phyloP scores from a whole-genome alignment of 2,329 filamentous ascomycete genomes.

The Rosellinia necatrix region DNA sequence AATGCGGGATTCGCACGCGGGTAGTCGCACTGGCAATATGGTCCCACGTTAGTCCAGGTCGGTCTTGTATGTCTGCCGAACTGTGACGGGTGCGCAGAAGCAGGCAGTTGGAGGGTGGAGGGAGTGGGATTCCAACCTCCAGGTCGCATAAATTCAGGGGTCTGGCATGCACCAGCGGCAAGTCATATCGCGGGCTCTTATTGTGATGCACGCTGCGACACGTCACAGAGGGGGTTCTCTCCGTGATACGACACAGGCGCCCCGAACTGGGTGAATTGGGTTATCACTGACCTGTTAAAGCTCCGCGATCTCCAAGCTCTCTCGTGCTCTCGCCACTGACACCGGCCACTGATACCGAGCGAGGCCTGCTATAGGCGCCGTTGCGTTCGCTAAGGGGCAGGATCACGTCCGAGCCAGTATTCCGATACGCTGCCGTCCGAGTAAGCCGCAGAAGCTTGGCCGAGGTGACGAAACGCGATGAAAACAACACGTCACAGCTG shows the following conservation, averaged over 20 bases:
- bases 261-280: slow-evolving; percentile 14
- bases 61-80: slow-evolving; percentile 9
- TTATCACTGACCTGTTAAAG: slow-evolving; percentile 37
- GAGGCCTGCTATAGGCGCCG: slow-evolving; percentile 21
- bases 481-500: background rate
- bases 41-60: slow-evolving; percentile 24
- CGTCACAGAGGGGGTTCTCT: slow-evolving; percentile 39
- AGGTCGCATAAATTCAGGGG: slow-evolving; percentile 31
- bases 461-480: slow-evolving; percentile 9
- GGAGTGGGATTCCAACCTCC: background rate
- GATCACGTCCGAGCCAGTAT: background rate
- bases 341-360: slow-evolving; percentile 13
- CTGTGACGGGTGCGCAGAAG: slow-evolving; percentile 6
- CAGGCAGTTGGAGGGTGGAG: slow-evolving; percentile 15
- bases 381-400: slow-evolving; percentile 14
- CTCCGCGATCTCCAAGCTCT: slow-evolving; percentile 25
- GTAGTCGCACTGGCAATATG: slow-evolving; percentile 18
- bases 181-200: slow-evolving; percentile 21
- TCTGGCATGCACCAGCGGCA: slow-evolving; percentile 3
- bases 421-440: background rate
- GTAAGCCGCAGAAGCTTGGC: slow-evolving; percentile 3
- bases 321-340: background rate
- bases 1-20: slow-evolving; percentile 7
- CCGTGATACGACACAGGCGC: slow-evolving; percentile 29
- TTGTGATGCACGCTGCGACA: slow-evolving; percentile 37